phyloP scores from a whole-genome alignment of 2,329 filamentous ascomycete species.

The Apiospora pterosperma region DNA sequence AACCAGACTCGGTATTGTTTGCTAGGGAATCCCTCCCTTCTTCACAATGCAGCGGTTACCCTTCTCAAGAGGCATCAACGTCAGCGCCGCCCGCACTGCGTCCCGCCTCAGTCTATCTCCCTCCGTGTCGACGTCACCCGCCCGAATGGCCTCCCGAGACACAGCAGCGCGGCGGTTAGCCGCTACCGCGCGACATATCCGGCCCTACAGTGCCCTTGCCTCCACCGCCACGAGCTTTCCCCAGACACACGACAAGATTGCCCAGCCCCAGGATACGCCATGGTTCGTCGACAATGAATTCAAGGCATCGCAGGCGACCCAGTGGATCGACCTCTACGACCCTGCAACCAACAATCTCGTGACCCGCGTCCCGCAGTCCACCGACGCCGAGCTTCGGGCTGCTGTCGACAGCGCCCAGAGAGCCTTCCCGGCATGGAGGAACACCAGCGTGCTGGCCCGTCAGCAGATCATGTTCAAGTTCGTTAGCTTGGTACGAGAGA shows the following conservation, averaged over 20 bases:
- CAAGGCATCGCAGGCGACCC: constrained; percentile 60
- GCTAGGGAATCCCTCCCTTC: not conserved
- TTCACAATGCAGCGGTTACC: constrained; percentile 28
- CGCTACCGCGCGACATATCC: constrained; percentile 53
- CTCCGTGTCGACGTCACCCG: constrained; percentile 10
- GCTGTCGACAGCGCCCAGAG: constrained; percentile 72
- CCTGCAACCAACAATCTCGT: constrained; percentile 84
- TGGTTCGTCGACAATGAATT: constrained; percentile 85
- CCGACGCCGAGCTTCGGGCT: constrained; percentile 70
- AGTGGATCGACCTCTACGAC: constrained; percentile 78
- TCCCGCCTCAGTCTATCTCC: constrained; percentile 18
- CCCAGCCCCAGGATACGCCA: constrained; percentile 65
- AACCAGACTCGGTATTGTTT: not conserved
- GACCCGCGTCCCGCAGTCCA: constrained; percentile 79
- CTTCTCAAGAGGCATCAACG: constrained; percentile 20
- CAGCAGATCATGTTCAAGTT: constrained; percentile 90
- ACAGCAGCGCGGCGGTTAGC: constrained; percentile 51
- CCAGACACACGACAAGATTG: constrained; percentile 67
- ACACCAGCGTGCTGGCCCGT: constrained; percentile 67
- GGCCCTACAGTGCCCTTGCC: constrained; percentile 47
- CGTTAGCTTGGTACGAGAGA: constrained; percentile 72
- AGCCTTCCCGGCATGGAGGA: constrained; percentile 72
- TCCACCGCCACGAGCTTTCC: constrained; percentile 62
- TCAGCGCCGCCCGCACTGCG: constrained; percentile 20
- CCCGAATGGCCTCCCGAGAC: constrained; percentile 33